These are phyloP conservation scores for Pyricularia grisea DNA, from an alignment of 2,329 filamentous ascomycete genomes.

Conservation along the genomic window DNA sequence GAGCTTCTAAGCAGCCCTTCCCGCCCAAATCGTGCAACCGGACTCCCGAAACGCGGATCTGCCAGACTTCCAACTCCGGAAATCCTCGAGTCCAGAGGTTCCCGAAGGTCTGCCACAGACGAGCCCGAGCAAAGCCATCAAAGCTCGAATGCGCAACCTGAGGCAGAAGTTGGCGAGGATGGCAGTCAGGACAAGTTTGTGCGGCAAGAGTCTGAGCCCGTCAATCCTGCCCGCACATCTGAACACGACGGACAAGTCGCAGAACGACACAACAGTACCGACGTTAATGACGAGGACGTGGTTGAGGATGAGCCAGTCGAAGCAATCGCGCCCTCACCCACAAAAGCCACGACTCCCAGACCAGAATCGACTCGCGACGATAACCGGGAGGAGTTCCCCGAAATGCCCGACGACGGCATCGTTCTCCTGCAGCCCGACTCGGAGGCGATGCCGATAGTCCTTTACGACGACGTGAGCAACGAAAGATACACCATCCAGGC, in stretches of 20 bases:
- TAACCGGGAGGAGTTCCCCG: neutral
- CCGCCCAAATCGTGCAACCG: neutral
- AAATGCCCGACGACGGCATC: neutral
- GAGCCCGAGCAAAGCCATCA: neutral
- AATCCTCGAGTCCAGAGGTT: neutral
- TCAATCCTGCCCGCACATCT: neutral
- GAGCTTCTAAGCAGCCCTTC: neutral
- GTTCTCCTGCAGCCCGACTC: neutral
- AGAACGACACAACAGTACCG: neutral
- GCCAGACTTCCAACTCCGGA: neutral
- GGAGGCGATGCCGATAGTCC: neutral
- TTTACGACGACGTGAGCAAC: slow-evolving; percentile 1
- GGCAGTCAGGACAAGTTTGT: neutral
- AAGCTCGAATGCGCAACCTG: neutral
- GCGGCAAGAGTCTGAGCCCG: neutral
- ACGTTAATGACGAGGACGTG: neutral
- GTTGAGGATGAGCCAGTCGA: neutral
- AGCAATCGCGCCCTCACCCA: neutral
- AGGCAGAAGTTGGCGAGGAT: neutral
- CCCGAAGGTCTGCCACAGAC: neutral
- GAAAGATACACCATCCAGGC: neutral
- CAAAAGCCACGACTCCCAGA: neutral
- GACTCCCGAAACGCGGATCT: neutral
- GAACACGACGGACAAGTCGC: neutral
- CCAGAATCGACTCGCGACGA: neutral